Conservation (phyloP, 2,329 filamentous ascomycete genomes). For the Microcyclosporella mali region DNA sequence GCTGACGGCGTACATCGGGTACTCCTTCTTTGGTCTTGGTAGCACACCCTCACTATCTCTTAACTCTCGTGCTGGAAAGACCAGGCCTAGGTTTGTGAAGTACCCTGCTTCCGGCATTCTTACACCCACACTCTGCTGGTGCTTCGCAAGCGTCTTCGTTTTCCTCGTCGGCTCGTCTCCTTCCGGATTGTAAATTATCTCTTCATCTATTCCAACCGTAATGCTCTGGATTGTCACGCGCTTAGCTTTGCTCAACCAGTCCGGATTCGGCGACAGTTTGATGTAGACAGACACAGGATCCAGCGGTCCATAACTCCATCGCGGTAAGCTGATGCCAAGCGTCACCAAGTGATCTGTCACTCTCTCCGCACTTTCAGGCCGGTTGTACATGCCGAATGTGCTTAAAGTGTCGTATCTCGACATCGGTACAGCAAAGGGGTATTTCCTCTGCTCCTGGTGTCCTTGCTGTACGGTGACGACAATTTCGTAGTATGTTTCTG, state of each 20-base stretch:
- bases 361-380: slow-evolving; percentile 78
- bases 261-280: slow-evolving; percentile 83
- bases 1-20: slow-evolving; percentile 79
- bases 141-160: slow-evolving; percentile 77
- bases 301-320: slow-evolving; percentile 92
- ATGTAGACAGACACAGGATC: slow-evolving; percentile 96
- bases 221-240: slow-evolving; percentile 92
- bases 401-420: slow-evolving; percentile 93
- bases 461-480: slow-evolving; percentile 94
- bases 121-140: slow-evolving; percentile 71
- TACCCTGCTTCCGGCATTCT: slow-evolving; percentile 88
- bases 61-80: slow-evolving; percentile 84
- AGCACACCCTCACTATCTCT: slow-evolving; percentile 83
- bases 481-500: slow-evolving; percentile 94
- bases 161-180: slow-evolving; percentile 92
- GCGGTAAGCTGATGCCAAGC: slow-evolving; percentile 81
- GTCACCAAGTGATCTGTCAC: slow-evolving; percentile 88
- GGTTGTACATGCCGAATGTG: slow-evolving; percentile 99
- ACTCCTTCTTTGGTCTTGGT: slow-evolving; percentile 75
- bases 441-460: slow-evolving; percentile 78
- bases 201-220: slow-evolving; percentile 88
- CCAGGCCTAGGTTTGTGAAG: slow-evolving; percentile 82
- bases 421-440: slow-evolving; percentile 83
- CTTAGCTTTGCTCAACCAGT: slow-evolving; percentile 84
- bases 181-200: slow-evolving; percentile 97